Base-by-base conservation (phyloP, 768 basidiomycete genomes). In the Auricularia heimuer region DNA sequence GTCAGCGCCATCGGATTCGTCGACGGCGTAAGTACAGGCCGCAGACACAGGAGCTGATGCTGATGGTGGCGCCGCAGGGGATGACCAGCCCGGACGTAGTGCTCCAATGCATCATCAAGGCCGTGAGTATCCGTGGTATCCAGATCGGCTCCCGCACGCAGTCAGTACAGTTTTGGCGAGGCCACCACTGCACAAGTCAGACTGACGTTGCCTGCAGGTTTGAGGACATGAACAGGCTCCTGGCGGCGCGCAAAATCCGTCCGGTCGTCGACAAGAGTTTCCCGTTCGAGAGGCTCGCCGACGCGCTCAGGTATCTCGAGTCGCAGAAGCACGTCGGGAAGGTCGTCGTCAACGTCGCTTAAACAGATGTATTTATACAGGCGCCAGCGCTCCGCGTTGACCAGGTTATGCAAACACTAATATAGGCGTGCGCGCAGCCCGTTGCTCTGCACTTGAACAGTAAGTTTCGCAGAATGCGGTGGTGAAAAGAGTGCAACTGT, bases 301-400 rank as follows among this genome's bases (percentile, higher is more conserved):
- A 80, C 58, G 86, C 85, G 1, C 86, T 82, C 70, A 73, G 74
- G 60, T 78, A 85, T 69, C 75, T 85, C 63, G 76, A 79, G 65
- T 80, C 78, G 1, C 83, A 85, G 66, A 77, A 78, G 65, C 84
- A 86, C 70, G 80, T 85, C 29, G 86, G 86, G 16, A 86, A 88
- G 73, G 78, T 86, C n/a, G 82, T 83, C n/a, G 81, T 85, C 66
- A 79, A 78, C 72, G 79, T 85, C 33, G 44, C 71, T 24, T 66
- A 2, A 29, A 29, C 2, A 29, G 29, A 29, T 29, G 29, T 29
- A 29, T 2, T 29, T 29, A 29, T 29, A 29, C 29, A 29, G 29
- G 0, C 29, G 29, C 29, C 29, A 29, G 29, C 29, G 29, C 29
- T 2, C 29, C 29, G 29, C 29, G 3, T 29, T 29, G 29, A 29